Evolutionary conservation across 768 basidiomycete genomes (phyloP).

Genomic region (Aureoboletus auriporus): DNA sequence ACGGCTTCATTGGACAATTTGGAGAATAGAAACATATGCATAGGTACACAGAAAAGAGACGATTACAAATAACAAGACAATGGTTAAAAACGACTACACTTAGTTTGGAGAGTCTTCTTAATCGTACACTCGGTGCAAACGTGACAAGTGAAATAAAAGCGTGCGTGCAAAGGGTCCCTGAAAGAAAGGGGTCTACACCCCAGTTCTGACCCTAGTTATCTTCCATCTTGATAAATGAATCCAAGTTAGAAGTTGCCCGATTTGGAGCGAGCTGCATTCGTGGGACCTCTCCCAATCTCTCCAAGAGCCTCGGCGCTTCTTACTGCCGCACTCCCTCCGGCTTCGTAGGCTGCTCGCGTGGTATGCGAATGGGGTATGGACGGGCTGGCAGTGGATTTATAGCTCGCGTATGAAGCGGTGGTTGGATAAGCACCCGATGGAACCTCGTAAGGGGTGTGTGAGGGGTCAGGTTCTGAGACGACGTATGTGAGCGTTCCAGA

Average conservation of each 20-base stretch:
- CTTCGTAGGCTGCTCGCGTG: slow-evolving; percentile 35
- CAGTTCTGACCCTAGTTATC: background rate
- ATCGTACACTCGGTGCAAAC: slow-evolving; percentile 22
- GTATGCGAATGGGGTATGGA: slow-evolving; percentile 11
- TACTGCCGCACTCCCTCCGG: slow-evolving; percentile 46
- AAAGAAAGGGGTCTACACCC: background rate
- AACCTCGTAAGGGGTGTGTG: slow-evolving; percentile 60
- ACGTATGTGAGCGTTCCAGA: slow-evolving; percentile 61
- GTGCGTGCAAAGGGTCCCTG: background rate
- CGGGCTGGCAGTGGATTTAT: slow-evolving; percentile 4
- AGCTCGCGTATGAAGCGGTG: slow-evolving; percentile 44
- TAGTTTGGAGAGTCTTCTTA: slow-evolving; percentile 6
- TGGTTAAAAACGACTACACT: too few relatives aligned
- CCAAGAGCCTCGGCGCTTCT: slow-evolving; percentile 41
- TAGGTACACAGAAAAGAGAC: too few relatives aligned
- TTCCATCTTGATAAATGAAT: too few relatives aligned
- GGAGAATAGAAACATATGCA: too few relatives aligned
- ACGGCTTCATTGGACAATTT: background rate
- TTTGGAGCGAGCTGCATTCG: slow-evolving; percentile 39
- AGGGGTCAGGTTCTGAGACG: slow-evolving; percentile 67
- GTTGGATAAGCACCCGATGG: slow-evolving; percentile 66
- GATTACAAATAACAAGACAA: too few relatives aligned
- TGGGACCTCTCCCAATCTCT: slow-evolving; percentile 40
- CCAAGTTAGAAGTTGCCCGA: slow-evolving; percentile 40
- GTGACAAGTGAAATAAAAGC: slow-evolving; percentile 7